Conservation (phyloP, 140 eudicot genomes). For the Ambrosia hybrid region DNA sequence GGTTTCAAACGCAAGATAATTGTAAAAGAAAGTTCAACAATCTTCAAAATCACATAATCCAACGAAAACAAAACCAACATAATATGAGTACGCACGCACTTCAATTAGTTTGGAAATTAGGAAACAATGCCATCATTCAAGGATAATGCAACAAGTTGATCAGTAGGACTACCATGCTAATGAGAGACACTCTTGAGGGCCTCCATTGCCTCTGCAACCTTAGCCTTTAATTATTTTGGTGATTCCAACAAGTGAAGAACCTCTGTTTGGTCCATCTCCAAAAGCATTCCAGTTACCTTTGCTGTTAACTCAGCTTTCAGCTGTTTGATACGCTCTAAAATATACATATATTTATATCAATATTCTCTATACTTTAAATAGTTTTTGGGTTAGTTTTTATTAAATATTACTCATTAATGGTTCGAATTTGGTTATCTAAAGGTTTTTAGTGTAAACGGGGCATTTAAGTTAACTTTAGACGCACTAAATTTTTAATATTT, state of each 20-base stretch:
- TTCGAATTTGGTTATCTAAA: too few species aligned
- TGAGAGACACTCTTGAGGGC: constrained; percentile 73
- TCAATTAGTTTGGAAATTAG: neutral
- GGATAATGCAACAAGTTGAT: constrained; percentile 66
- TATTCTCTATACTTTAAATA: too few species aligned
- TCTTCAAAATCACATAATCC: constrained; percentile 14
- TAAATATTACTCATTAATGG: too few species aligned
- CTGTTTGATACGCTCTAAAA: too few species aligned
- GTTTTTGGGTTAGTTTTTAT: too few species aligned
- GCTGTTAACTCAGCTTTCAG: constrained; percentile 77
- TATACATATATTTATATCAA: too few species aligned
- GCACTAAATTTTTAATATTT: too few species aligned
- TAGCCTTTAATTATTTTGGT: constrained; percentile 74
- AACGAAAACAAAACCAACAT: constrained; percentile 9
- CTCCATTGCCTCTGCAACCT: constrained; percentile 88
- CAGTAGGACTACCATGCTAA: constrained; percentile 57
- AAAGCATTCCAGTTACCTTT: constrained; percentile 91
- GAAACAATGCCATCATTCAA: constrained; percentile 56
- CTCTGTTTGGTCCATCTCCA: constrained; percentile 89
- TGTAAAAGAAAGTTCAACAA: neutral
- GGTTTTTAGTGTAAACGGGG: too few species aligned
- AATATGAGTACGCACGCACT: neutral
- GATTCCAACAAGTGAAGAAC: constrained; percentile 83
- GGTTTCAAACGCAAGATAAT: constrained; percentile 3
- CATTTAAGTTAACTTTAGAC: too few species aligned